Percentiles rank a stretch among this genome's conserved stretches.
Conservation (phyloP, 768 basidiomycete genomes). For the Tylopilus subfusipes region DNA sequence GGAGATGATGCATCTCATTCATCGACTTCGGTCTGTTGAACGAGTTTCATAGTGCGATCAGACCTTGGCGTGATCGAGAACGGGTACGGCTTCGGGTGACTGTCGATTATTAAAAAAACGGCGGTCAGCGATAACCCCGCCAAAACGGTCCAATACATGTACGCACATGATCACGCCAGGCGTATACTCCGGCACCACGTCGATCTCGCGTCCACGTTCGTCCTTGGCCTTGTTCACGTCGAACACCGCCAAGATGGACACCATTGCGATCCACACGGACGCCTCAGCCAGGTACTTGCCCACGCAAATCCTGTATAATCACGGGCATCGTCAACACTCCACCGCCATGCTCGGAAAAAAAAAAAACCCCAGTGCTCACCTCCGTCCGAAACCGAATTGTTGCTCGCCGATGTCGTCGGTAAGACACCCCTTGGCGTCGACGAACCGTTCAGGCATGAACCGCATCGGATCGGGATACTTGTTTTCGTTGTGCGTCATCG, state of each 20-base stretch:
- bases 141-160: not conserved
- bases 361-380: not conserved
- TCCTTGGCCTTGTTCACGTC: conserved; percentile 31
- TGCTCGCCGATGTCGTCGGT: conserved; percentile 19
- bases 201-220: conserved; percentile 29
- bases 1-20: not conserved
- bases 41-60: conserved; percentile 3
- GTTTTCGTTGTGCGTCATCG: conserved; percentile 25
- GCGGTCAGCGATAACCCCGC: not conserved
- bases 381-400: conserved; percentile 26
- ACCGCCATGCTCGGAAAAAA: no score
- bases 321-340: not conserved
- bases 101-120: no score
- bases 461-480: conserved; percentile 21
- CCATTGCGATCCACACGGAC: conserved; percentile 26
- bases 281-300: conserved; percentile 27
- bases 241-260: conserved; percentile 26
- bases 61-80: conserved; percentile 22
- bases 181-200: conserved; percentile 23
- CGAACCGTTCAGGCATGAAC: conserved; percentile 23
- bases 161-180: conserved; percentile 26
- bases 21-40: conserved; percentile 14
- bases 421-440: conserved; percentile 12
- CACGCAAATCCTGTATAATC: conserved; percentile 21
- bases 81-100: conserved; percentile 17